Evolutionary conservation across 306 rosid genomes (phyloP).

Genomic region (Mimosa bimucronata): DNA sequence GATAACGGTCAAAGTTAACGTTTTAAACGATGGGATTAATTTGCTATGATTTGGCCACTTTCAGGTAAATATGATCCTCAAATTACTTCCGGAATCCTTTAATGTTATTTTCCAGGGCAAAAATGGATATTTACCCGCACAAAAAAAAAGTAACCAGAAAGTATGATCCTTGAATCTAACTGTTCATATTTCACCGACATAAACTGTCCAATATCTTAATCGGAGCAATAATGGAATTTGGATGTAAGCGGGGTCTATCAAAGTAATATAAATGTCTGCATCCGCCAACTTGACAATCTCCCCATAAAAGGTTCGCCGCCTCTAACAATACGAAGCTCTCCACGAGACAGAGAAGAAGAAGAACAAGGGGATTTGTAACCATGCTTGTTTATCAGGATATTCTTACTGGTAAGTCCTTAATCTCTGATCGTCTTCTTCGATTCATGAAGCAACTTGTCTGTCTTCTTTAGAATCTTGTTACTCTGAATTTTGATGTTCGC

Average conservation of each 20-base stretch:
- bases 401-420: slow-evolving; percentile 50
- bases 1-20: no score
- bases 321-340: neutral
- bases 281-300: neutral
- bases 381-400: slow-evolving; percentile 73
- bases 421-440: neutral
- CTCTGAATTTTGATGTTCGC: neutral
- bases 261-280: neutral
- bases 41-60: no score
- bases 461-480: neutral
- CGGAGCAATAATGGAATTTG: no score
- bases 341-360: neutral
- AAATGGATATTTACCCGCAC: no score
- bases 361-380: slow-evolving; percentile 6
- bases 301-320: slow-evolving; percentile 44
- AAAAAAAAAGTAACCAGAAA: no score
- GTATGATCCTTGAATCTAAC: neutral
- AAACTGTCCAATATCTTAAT: neutral
- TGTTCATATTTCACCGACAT: neutral
- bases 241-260: no score
- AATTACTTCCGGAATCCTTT: no score
- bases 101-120: no score
- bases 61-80: no score
- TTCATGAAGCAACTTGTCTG: neutral
- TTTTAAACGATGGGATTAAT: no score